These are phyloP conservation scores for Fusarium equiseti DNA, from an alignment of 2,329 filamentous ascomycete species.

Conservation along the genomic window DNA sequence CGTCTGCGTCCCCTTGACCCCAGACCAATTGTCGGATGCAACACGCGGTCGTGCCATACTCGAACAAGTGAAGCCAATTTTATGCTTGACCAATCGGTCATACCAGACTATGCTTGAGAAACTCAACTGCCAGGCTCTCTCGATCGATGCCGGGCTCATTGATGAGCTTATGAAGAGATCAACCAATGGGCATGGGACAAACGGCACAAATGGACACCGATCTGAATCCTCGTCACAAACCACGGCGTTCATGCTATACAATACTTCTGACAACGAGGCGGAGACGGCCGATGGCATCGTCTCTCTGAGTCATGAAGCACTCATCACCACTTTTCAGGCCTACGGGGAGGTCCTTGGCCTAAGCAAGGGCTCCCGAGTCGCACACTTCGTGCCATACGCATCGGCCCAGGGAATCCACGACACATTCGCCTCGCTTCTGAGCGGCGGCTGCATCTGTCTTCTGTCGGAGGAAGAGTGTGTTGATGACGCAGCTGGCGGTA, in stretches of 20 bases:
- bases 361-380: constrained; percentile 14
- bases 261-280: constrained; percentile 14
- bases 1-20: constrained; percentile 8
- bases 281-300: constrained; percentile 11
- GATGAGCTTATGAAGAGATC: constrained; percentile 11
- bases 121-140: constrained; percentile 11
- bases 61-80: constrained; percentile 14
- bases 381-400: constrained; percentile 13
- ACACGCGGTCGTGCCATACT: constrained; percentile 10
- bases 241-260: constrained; percentile 14
- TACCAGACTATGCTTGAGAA: constrained; percentile 10
- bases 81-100: constrained; percentile 13
- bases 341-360: constrained; percentile 12
- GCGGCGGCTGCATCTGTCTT: constrained; percentile 13
- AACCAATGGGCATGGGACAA: constrained; percentile 6
- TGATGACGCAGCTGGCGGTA: constrained; percentile 10
- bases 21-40: constrained; percentile 11
- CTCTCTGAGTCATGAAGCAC: constrained; percentile 13
- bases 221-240: constrained; percentile 8
- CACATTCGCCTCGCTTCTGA: constrained; percentile 11
- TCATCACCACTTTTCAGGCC: constrained; percentile 12
- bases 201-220: constrained; percentile 16
- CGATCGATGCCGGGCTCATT: constrained; percentile 14
- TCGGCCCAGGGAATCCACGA: constrained; percentile 13
- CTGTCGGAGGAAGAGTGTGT: constrained; percentile 9